Base-by-base conservation (phyloP, 208 protist species). In the Angomonas deanei region DNA sequence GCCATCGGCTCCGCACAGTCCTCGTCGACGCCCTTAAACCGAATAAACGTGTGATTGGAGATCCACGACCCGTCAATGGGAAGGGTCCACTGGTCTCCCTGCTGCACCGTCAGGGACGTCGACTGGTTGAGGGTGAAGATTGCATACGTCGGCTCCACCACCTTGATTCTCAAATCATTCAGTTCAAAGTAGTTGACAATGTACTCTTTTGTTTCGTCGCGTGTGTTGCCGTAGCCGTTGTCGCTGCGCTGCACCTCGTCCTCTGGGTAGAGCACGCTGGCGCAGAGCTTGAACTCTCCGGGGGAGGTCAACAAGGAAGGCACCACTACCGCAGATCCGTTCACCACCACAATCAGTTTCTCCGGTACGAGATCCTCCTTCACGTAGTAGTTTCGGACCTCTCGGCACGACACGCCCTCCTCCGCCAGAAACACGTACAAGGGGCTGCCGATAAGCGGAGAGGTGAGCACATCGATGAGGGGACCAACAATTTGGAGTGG, bases 351-450 rank as follows among this genome's bases (percentile, higher is more conserved):
- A 30, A 83, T 78, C 4, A 84, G 61, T 17, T 66, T 62, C 49
- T 83, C 78, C 28, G 61, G 69, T 8, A 68, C 66, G 23, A 60
- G 64, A 58, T 78, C 68, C 26, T 69, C 53, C 19, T 49, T 13
- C 3, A 86, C 42, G 68, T 80, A 76, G 24, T 59, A 67, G 46
- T 86, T 79, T 66, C 79, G 78, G 46, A 84, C 57, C 10, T 62
- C 68, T 53, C 66, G 67, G 63, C 83, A 90, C n/a, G 66, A 57
- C 42, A 72, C 56, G 8, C 52, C 26, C 6, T 80, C 66, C 1
- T 77, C 71, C 27, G 77, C 70, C 39, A 91, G 74, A 64, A 91
- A 85, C 38, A 91, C 46, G 64, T 84, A 87, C 10, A 91, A 74
- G 21, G 75, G 67, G 60, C 74, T 85, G 63, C 80, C 79, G 21